phyloP scores from a whole-genome alignment of 2,329 filamentous ascomycete genomes.

The Xylariales sp. region DNA sequence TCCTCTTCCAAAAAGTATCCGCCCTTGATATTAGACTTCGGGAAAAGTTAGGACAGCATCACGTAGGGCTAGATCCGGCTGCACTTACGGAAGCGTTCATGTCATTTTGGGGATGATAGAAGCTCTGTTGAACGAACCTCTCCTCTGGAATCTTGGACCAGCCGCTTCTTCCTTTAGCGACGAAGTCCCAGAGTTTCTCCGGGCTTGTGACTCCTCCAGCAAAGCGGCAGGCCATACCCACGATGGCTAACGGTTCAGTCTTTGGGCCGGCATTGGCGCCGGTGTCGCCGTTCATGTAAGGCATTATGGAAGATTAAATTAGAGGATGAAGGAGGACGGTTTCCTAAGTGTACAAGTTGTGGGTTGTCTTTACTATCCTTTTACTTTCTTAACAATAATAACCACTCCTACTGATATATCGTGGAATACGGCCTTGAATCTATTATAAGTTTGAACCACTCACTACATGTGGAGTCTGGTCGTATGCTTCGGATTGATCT shows the following conservation, averaged over 20 bases:
- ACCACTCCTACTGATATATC: too few relatives aligned
- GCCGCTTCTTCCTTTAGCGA: conserved; percentile 6
- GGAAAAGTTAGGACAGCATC: background rate
- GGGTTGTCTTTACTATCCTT: conserved; percentile 5
- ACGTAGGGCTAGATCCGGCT: background rate
- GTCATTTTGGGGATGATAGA: conserved; percentile 20
- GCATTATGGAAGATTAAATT: conserved; percentile 5
- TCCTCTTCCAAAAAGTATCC: conserved; percentile 51
- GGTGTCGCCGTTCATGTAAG: conserved; percentile 1
- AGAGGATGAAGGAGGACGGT: background rate
- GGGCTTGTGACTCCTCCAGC: conserved; percentile 22
- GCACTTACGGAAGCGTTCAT: conserved; percentile 10
- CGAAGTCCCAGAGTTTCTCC: conserved; percentile 29
- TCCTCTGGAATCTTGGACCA: conserved; percentile 30
- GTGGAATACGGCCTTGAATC: background rate
- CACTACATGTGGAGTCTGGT: background rate
- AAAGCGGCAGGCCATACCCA: conserved; percentile 30
- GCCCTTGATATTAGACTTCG: conserved; percentile 19
- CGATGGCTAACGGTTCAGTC: conserved; percentile 27
- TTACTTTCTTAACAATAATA: background rate
- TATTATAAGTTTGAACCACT: conserved; percentile 3
- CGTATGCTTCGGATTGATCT: background rate
- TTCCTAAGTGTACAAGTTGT: background rate
- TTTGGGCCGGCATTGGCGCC: conserved; percentile 5
- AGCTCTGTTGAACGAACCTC: conserved; percentile 17